Percentiles rank a stretch among this genome's conserved stretches.
Conservation (phyloP, 2,329 filamentous ascomycete species). For the Ceratocystis colombiana region DNA sequence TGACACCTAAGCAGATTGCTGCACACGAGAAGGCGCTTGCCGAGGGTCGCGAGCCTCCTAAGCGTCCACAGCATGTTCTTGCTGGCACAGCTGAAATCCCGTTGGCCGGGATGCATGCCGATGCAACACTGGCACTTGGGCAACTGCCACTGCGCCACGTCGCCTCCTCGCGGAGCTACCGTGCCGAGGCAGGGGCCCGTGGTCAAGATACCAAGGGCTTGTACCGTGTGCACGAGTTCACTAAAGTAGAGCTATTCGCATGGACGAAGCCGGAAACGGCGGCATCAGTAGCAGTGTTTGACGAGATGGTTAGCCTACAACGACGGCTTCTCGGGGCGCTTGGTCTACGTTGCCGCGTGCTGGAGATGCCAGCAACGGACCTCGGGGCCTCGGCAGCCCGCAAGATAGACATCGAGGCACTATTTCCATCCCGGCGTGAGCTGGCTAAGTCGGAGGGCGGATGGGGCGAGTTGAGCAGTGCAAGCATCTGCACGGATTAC, state of each 20-base stretch:
- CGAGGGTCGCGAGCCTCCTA: conserved; percentile 34
- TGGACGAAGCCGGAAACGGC: conserved; percentile 59
- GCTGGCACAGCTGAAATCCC: conserved; percentile 92
- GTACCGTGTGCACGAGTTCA: conserved; percentile 97
- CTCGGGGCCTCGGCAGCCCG: conserved; percentile 78
- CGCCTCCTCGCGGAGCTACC: conserved; percentile 83
- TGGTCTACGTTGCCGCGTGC: conserved; percentile 71
- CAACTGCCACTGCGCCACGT: conserved; percentile 69
- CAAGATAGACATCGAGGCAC: conserved; percentile 89
- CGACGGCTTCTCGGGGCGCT: conserved; percentile 69
- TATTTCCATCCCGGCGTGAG: conserved; percentile 68
- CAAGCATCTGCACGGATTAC: conserved; percentile 90
- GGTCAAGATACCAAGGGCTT: conserved; percentile 87
- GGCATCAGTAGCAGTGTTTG: conserved; percentile 52
- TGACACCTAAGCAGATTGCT: conserved; percentile 48
- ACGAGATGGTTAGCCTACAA: conserved; percentile 81
- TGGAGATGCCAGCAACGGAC: conserved; percentile 85
- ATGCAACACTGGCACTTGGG: conserved; percentile 52
- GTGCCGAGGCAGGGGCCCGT: conserved; percentile 83
- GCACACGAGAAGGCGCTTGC: conserved; percentile 56
- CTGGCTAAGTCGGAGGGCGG: conserved; percentile 45
- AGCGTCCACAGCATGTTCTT: conserved; percentile 61
- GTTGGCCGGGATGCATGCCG: conserved; percentile 80
- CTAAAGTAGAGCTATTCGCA: conserved; percentile 94
- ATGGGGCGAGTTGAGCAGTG: conserved; percentile 89